These are phyloP conservation scores for Recurvomyces mirabilis DNA, from an alignment of 495 filamentous ascomycete genomes.

Conservation along the genomic window DNA sequence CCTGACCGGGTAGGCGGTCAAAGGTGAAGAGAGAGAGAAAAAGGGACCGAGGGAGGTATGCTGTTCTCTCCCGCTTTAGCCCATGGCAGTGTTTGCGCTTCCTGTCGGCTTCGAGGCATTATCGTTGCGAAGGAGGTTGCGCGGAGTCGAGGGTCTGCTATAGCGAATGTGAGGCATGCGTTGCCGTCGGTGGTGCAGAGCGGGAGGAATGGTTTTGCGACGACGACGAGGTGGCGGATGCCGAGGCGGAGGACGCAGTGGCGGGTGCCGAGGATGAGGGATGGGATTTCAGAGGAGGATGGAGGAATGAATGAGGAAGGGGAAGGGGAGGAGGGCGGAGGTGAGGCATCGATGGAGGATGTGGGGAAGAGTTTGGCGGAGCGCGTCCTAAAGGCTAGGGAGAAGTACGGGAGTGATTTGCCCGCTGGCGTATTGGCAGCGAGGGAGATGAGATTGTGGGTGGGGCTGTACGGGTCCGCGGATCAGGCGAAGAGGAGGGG, in stretches of 20 bases:
- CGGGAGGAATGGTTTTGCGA: too few species aligned
- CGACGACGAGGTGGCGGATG: too few species aligned
- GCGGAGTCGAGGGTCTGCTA: not conserved
- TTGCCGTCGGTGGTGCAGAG: too few species aligned
- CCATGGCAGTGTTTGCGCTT: conserved; percentile 18
- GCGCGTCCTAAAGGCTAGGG: conserved; percentile 56
- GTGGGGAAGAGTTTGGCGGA: conserved; percentile 37
- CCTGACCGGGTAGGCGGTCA: too few species aligned
- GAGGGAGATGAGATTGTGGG: conserved; percentile 64
- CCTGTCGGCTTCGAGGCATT: conserved; percentile 4
- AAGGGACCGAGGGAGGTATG: too few species aligned
- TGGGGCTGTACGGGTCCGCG: conserved; percentile 68
- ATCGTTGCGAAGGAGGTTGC: conserved; percentile 4
- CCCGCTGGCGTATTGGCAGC: conserved; percentile 60
- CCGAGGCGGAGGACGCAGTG: not conserved
- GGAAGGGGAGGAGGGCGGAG: too few species aligned
- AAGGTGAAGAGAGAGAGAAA: too few species aligned
- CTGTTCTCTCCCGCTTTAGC: too few species aligned
- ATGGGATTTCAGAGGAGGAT: not conserved
- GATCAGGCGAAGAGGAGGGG: conserved; percentile 35
- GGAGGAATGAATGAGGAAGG: not conserved
- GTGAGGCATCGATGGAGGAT: too few species aligned
- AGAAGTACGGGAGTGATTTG: conserved; percentile 64
- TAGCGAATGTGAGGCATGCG: too few species aligned
- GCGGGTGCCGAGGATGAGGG: not conserved